phyloP scores from a whole-genome alignment of 2,329 filamentous ascomycete species.

The Paraphaeosphaeria minitans region DNA sequence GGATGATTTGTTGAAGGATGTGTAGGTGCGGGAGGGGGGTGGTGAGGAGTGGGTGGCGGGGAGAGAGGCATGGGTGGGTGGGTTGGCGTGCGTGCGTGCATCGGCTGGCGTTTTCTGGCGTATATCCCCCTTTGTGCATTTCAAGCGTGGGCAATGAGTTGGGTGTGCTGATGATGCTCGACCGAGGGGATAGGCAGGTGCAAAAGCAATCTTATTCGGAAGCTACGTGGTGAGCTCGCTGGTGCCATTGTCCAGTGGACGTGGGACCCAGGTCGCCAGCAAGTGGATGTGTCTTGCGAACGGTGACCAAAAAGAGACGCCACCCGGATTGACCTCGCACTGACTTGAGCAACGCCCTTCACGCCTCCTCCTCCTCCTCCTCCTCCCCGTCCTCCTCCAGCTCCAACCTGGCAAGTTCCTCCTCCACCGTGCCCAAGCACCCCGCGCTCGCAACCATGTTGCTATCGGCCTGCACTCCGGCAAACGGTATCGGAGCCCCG shows the following conservation, averaged over 20 bases:
- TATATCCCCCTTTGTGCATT: constrained; percentile 1
- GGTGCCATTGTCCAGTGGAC: too few species aligned
- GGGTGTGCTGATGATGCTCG: not conserved
- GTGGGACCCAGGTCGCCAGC: too few species aligned
- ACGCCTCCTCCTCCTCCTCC: constrained; percentile 7
- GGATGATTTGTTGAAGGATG: constrained; percentile 54
- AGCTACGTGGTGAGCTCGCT: not conserved
- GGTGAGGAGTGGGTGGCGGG: too few species aligned
- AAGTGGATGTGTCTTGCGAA: too few species aligned
- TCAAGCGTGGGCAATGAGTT: not conserved
- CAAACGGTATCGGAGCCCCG: constrained; percentile 34
- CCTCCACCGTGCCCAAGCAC: constrained; percentile 26
- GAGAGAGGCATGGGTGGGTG: not conserved
- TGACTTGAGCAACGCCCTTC: not conserved
- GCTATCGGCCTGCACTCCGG: constrained; percentile 37
- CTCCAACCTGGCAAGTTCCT: constrained; percentile 23
- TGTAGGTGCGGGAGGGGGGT: constrained; percentile 21
- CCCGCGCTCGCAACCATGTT: constrained; percentile 38
- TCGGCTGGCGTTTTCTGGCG: constrained; percentile 17
- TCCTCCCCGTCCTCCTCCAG: constrained; percentile 10
- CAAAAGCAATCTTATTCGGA: not conserved
- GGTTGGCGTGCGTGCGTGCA: constrained; percentile 14
- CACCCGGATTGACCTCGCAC: too few species aligned
- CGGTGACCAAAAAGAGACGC: too few species aligned
- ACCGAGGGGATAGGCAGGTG: not conserved